Conservation (phyloP, 177 flowering plant genomes). For the Vitis hybrid region DNA sequence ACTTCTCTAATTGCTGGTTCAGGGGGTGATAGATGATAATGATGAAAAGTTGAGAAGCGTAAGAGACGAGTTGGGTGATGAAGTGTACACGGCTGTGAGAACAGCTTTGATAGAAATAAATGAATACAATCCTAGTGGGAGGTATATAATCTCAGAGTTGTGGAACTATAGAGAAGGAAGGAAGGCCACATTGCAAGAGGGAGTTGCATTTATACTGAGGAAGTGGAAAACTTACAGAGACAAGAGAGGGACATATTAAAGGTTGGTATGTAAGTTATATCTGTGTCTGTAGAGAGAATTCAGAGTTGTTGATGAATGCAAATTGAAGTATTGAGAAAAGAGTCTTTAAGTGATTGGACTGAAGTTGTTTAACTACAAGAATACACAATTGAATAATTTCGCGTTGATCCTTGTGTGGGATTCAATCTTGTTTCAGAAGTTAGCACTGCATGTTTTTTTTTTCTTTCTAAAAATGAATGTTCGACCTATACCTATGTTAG, state of each 20-base stretch:
- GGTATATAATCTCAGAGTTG: conserved; percentile 45
- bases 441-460: too few relatives aligned
- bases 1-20: conserved; percentile 9
- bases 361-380: too few relatives aligned
- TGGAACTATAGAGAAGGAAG: conserved; percentile 59
- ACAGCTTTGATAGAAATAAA: conserved; percentile 55
- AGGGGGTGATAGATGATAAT: conserved; percentile 57
- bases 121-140: conserved; percentile 73
- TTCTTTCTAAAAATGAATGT: too few relatives aligned
- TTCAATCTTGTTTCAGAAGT: too few relatives aligned
- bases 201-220: conserved; percentile 29
- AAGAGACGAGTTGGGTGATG: conserved; percentile 50
- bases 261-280: conserved; percentile 15
- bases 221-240: conserved; percentile 24
- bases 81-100: conserved; percentile 47
- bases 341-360: too few relatives aligned
- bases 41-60: conserved; percentile 54
- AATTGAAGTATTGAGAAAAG: background rate
- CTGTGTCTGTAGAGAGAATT: too few relatives aligned
- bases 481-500: too few relatives aligned
- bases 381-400: too few relatives aligned
- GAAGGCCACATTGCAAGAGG: conserved; percentile 60
- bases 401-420: too few relatives aligned
- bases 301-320: conserved; percentile 1
- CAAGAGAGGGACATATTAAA: conserved; percentile 15